These are phyloP conservation scores for Mycena floridula DNA, from an alignment of 768 basidiomycete species.

Conservation along the genomic window DNA sequence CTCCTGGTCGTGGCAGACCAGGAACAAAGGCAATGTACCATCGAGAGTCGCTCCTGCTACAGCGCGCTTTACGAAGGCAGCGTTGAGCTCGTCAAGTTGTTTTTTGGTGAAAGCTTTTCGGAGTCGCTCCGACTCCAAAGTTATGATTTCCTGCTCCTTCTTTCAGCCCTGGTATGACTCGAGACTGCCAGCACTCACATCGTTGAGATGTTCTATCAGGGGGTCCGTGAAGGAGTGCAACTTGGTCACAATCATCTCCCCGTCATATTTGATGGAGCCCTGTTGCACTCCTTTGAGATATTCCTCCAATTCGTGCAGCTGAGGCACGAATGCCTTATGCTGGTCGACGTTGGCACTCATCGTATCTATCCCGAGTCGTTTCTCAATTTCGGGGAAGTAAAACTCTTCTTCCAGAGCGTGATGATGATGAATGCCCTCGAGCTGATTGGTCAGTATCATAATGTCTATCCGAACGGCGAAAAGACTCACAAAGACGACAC, in stretches of 20 bases:
- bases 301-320: slow-evolving; percentile 15
- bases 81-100: slow-evolving; percentile 18
- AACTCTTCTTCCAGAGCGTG: slow-evolving; percentile 24
- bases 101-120: slow-evolving; percentile 17
- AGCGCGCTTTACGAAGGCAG: slow-evolving; percentile 12
- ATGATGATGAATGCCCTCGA: slow-evolving; percentile 19
- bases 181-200: slow-evolving; percentile 10
- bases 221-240: slow-evolving; percentile 20
- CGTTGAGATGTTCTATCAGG: slow-evolving; percentile 20
- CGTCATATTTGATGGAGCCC: slow-evolving; percentile 50
- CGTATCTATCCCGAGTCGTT: slow-evolving; percentile 17
- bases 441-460: no score
- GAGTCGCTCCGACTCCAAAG: slow-evolving; percentile 17
- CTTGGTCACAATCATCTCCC: slow-evolving; percentile 12
- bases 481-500: not conserved
- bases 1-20: slow-evolving; percentile 17
- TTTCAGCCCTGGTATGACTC: not conserved
- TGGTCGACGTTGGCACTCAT: slow-evolving; percentile 21
- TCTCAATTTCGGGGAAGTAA: slow-evolving; percentile 19
- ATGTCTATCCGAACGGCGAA: no score
- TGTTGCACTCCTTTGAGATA: slow-evolving; percentile 51
- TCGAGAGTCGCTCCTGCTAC: slow-evolving; percentile 15
- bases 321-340: slow-evolving; percentile 20
- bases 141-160: slow-evolving; percentile 18
- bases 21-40: slow-evolving; percentile 15